Base-by-base conservation (phyloP, 495 filamentous ascomycete genomes). In the Lophium mytilinum region DNA sequence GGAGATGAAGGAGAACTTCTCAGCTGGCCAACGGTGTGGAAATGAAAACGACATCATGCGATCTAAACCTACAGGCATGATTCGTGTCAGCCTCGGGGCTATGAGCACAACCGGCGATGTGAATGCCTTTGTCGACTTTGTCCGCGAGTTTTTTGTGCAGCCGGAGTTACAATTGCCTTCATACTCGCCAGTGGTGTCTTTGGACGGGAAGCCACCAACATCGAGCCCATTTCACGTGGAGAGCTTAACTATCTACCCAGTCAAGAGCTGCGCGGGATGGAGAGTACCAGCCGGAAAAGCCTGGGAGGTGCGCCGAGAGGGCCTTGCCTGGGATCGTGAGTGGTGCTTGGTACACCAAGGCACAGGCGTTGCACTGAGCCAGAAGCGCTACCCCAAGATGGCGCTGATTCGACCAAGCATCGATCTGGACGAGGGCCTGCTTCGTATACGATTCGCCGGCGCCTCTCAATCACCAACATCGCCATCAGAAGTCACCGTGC, bases 281-380 rank as follows among this genome's bases (percentile, higher is more conserved):
- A 76, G 74, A n/a, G 78, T 96, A 39, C 84, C 89, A 0, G 57
- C 73, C 0, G 80, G 72, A 8, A 71, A 71, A 19, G 65, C 75
- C 17, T 96, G 91, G 91, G 83, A 88, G 65, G 78, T 95, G 24
- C 80, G 76, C 47, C 71, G 75, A 14, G 86, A 94, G 70, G 91
- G 91, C 0, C 73, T 96, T 6, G 86, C 84, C 15, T 95, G 90
- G 90, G 91, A 96, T 68, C 75, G 90, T 50, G 91, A 96, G 71
- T 96, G 91, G 91, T 95, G 89, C 66, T 71, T 96, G 14, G 79
- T 96, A 14, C 89, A 95, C 67, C 81, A 84, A 64, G 87, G 88
- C 9, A 90, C 89, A 1, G 84, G 84, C 0, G 80, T 80, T 46
- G 87, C 83, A 0, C 71, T 96, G 48, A 91, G 78, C 59, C 89